These are phyloP conservation scores for Monilinia fructigena DNA, from an alignment of 2,329 filamentous ascomycete species.

Conservation along the genomic window DNA sequence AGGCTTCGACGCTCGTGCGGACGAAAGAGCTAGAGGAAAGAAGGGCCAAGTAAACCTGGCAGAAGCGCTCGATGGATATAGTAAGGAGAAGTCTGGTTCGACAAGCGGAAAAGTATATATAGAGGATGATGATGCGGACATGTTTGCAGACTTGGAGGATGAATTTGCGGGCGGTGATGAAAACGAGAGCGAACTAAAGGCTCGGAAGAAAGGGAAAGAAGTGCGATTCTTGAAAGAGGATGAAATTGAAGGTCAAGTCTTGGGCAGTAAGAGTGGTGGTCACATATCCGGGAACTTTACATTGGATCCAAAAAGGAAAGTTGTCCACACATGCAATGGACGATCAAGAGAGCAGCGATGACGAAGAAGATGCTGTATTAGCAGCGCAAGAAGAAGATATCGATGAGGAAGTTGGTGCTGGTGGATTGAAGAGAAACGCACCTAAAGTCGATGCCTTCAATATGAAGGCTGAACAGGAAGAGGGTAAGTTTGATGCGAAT, in stretches of 20 bases:
- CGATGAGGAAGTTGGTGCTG: slow-evolving; percentile 86
- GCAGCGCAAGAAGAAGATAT: slow-evolving; percentile 73
- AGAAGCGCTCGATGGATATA: slow-evolving; percentile 56
- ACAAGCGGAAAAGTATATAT: slow-evolving; percentile 43
- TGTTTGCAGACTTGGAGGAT: slow-evolving; percentile 74
- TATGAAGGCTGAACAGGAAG: slow-evolving; percentile 83
- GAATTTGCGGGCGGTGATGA: slow-evolving; percentile 55
- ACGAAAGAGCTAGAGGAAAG: slow-evolving; percentile 51
- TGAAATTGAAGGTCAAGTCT: slow-evolving; percentile 77
- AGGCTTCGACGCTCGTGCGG: slow-evolving; percentile 75
- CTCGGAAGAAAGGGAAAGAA: slow-evolving; percentile 61
- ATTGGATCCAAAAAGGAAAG: slow-evolving; percentile 55
- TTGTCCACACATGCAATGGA: slow-evolving; percentile 41
- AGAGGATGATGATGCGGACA: slow-evolving; percentile 73
- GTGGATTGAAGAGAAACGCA: slow-evolving; percentile 87
- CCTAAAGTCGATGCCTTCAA: slow-evolving; percentile 97
- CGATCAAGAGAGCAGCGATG: slow-evolving; percentile 52
- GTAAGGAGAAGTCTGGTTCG: slow-evolving; percentile 39
- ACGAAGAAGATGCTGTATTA: slow-evolving; percentile 70
- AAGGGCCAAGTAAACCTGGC: slow-evolving; percentile 50
- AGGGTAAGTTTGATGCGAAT: slow-evolving; percentile 84
- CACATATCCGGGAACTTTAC: slow-evolving; percentile 61
- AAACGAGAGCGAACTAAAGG: slow-evolving; percentile 50
- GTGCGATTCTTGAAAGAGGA: slow-evolving; percentile 58
- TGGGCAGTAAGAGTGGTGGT: slow-evolving; percentile 70